These are phyloP conservation scores for Leersia perrieri DNA, from an alignment of 176 grass and related monocot genomes.

Conservation along the genomic window DNA sequence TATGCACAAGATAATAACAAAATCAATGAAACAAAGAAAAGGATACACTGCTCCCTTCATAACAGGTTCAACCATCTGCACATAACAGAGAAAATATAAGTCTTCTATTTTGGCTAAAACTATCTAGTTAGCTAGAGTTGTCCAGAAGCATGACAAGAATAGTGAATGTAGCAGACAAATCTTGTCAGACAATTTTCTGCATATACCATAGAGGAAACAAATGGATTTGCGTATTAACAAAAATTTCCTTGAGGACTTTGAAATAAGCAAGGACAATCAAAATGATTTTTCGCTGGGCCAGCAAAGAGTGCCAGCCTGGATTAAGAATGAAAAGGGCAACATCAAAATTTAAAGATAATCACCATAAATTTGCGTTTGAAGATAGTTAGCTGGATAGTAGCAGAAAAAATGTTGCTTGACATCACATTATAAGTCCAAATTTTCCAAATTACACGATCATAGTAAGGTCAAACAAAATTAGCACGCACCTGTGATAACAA, in stretches of 20 bases:
- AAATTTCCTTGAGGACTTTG: not conserved
- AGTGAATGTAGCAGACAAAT: not conserved
- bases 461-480: too few relatives aligned
- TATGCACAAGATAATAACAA: not conserved
- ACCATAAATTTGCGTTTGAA: not conserved
- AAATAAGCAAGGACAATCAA: not conserved
- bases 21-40: constrained; percentile 4
- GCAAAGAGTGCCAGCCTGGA: too few relatives aligned
- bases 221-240: not conserved
- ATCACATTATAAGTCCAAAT: not conserved
- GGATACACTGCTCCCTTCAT: constrained; percentile 90
- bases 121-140: not conserved
- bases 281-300: not conserved
- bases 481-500: constrained; percentile 69
- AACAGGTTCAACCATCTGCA: constrained; percentile 87
- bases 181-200: not conserved
- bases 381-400: not conserved
- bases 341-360: not conserved
- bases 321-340: too few relatives aligned
- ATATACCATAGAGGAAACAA: not conserved
- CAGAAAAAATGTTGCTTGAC: not conserved
- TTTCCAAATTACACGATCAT: too few relatives aligned
- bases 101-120: not conserved
- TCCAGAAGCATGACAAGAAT: not conserved
- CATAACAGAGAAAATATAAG: constrained; percentile 17